phyloP scores from a whole-genome alignment of 176 grass and related monocot species.

The Calamus simplicifolius region DNA sequence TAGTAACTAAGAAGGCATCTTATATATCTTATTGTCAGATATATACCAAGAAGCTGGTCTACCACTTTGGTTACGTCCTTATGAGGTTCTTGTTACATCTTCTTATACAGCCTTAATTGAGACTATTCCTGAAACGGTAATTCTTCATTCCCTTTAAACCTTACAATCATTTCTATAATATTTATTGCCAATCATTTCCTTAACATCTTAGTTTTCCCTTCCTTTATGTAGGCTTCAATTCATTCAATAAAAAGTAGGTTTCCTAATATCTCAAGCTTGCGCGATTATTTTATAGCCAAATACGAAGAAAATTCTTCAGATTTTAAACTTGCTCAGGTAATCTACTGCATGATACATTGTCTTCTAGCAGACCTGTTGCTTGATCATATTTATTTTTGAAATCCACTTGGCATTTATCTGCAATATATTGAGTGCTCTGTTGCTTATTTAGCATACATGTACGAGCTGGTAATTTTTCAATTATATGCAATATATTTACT shows the following conservation, averaged over 20 bases:
- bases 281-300: constrained; percentile 82
- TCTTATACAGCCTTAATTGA: constrained; percentile 97
- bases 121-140: constrained; percentile 96
- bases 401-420: too few relatives aligned
- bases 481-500: too few relatives aligned
- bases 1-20: background rate
- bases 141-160: background rate
- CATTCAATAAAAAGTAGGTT: constrained; percentile 99
- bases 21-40: constrained; percentile 39
- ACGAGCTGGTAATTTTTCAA: too few relatives aligned
- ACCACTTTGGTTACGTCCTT: constrained; percentile 95
- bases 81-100: constrained; percentile 96
- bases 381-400: too few relatives aligned
- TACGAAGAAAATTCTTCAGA: constrained; percentile 97
- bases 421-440: too few relatives aligned
- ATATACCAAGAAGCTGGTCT: constrained; percentile 99
- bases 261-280: constrained; percentile 72
- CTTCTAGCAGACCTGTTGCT: too few relatives aligned
- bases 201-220: constrained; percentile 1
- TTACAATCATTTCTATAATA: constrained; percentile 9
- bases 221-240: constrained; percentile 76
- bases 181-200: constrained; percentile 18
- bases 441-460: too few relatives aligned
- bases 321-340: constrained; percentile 92
- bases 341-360: background rate